These are phyloP conservation scores for Decorospora gaudefroyi DNA, from an alignment of 2,329 filamentous ascomycete species.

Conservation along the genomic window DNA sequence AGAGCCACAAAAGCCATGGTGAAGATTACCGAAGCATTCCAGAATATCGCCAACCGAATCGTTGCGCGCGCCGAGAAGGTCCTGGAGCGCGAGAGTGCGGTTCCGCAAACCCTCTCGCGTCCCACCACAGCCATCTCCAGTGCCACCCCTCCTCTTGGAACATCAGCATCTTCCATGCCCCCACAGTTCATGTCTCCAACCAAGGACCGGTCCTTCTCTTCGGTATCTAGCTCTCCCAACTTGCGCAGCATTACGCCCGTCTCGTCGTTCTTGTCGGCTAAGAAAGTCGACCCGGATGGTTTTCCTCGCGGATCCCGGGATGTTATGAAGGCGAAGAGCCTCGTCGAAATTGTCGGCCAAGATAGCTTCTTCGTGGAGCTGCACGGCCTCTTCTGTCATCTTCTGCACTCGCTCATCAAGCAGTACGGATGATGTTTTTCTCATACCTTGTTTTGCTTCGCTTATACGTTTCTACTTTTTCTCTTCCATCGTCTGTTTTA, in stretches of 20 bases:
- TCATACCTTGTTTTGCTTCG: constrained; percentile 3
- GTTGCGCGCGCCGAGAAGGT: constrained; percentile 50
- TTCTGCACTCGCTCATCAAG: constrained; percentile 48
- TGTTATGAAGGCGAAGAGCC: constrained; percentile 57
- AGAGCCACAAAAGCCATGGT: constrained; percentile 51
- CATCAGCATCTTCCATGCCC: constrained; percentile 36
- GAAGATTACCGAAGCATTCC: constrained; percentile 53
- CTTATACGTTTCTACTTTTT: constrained; percentile 23
- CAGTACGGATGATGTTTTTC: constrained; percentile 40
- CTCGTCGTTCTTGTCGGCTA: constrained; percentile 62
- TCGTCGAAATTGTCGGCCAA: constrained; percentile 63
- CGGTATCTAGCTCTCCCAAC: constrained; percentile 38
- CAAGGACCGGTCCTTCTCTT: constrained; percentile 37
- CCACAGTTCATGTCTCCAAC: constrained; percentile 37
- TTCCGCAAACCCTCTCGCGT: constrained; percentile 27
- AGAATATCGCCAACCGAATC: constrained; percentile 59
- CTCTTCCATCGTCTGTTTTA: constrained; percentile 27
- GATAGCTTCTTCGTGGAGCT: constrained; percentile 63
- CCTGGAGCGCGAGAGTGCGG: constrained; percentile 43
- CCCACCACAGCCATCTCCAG: constrained; percentile 38
- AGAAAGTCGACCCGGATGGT: constrained; percentile 60
- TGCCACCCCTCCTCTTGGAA: constrained; percentile 39
- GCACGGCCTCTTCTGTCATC: constrained; percentile 57
- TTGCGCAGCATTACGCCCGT: constrained; percentile 58
- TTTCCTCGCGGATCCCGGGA: constrained; percentile 58